phyloP scores from a whole-genome alignment of 768 basidiomycete genomes.

The Obba rivulosa region DNA sequence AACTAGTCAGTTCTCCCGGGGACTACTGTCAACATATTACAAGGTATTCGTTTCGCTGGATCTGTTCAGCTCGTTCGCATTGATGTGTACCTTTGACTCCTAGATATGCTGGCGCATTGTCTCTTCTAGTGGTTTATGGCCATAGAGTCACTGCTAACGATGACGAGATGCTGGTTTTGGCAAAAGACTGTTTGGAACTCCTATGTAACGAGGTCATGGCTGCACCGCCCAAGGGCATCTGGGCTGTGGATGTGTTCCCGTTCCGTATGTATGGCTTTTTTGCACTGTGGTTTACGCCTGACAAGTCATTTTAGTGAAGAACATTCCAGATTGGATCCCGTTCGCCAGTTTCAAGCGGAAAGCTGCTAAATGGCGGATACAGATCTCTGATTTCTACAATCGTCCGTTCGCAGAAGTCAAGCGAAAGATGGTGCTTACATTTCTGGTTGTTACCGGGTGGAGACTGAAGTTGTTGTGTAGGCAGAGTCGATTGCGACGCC shows the following conservation, averaged over 20 bases:
- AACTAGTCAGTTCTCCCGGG: neutral
- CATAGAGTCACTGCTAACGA: conserved; percentile 5
- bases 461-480: neutral
- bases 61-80: neutral
- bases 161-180: conserved; percentile 11
- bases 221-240: conserved; percentile 1
- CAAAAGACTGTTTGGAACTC: conserved; percentile 16
- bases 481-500: neutral
- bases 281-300: neutral
- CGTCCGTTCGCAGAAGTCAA: too few relatives aligned
- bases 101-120: neutral
- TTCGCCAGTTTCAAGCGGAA: conserved; percentile 20
- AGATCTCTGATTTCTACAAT: too few relatives aligned
- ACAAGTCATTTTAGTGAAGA: conserved; percentile 10
- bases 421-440: conserved; percentile 7
- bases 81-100: conserved; percentile 1
- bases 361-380: conserved; percentile 9
- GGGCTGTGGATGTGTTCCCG: conserved; percentile 10
- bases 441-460: conserved; percentile 36
- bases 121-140: neutral
- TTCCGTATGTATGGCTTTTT: conserved; percentile 3
- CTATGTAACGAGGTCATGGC: conserved; percentile 5
- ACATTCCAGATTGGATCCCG: conserved; percentile 25
- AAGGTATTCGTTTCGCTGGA: neutral
- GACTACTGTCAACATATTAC: neutral